Evolutionary conservation across 345 rosid species (phyloP), one percentile per base, ranked within the genome.

Genomic region (Rubroshorea leprosula): DNA sequence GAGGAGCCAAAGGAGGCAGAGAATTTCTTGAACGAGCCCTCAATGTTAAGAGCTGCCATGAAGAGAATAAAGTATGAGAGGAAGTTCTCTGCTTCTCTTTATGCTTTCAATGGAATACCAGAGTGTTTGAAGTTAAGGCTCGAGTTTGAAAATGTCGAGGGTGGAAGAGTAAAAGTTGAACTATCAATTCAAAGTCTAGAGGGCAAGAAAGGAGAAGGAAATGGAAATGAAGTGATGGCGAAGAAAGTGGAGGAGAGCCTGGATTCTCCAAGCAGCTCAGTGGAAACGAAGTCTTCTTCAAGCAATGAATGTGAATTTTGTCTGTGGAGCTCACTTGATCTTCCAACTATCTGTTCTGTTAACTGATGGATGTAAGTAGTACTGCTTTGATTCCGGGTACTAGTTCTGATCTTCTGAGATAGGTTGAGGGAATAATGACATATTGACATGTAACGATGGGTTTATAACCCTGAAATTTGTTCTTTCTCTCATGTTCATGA

Each of bases 241-340:
- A 60, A 51, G 58, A 62, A 50, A 63, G 27, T 62, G 44, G 69
- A 66, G 23, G 67, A 63, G 21, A 58, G 57, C 49, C 64, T 46
- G 18, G 62, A 58, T 25, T 52, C 48, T 58, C 45, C 52, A 23
- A 65, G n/a, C n/a, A n/a, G 67, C 49, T 55, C 68, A 12, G 44
- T 4, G 16, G 65, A 57, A 11, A 51, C 46, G 53, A 58, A 20
- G 13, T 51, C 61, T 6, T 39, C 66, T 39, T 35, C 55, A 26
- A 64, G 54, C 43, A 68, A 61, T 55, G 83, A 76, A 25, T 76
- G 75, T 12, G 92, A 80, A 64, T 55, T 66, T n/a, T n/a, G n/a
- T 35, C 65, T 82, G 18, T 85, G 92, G 81, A 82, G 78, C 78
- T 72, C 84, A 21, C 86, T 85, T 54, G 88, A 80, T 72, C 88